Base-by-base conservation (phyloP, 2,329 filamentous ascomycete species). In the Talaromyces sp. region DNA sequence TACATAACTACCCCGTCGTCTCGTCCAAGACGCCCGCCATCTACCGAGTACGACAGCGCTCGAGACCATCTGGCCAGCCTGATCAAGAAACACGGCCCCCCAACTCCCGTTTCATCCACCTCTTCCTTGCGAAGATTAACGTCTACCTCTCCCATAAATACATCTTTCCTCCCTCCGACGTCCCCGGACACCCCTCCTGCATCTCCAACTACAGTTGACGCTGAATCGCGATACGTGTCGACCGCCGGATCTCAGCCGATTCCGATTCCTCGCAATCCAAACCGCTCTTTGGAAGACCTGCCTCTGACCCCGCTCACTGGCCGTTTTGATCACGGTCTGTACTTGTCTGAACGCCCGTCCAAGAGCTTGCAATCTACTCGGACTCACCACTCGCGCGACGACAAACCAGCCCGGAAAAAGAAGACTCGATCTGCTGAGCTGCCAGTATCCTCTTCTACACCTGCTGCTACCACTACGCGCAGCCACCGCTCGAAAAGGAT, bases 261-360 rank as follows among this genome's bases (percentile, higher is more conserved):
- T 54, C 73, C 73, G 15, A 76, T 75, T 39, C 73, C 74, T 44
- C 69, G 65, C 15, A 60, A 69, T 13, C 63, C 60, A 28, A 65
- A 63, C 27, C 61, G 68, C 22, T 67, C 69, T 66, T 67, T 71
- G 44, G 66, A 71, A 58, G 72, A 75, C 62, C 60, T 75, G 2
- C 73, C 73, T 3, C 71, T 76, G 59, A 76, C 74, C 11, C 73
- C 74, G 10, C 68, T 76, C 44, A 76, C 74, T 0, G 74, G 74
- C 6, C 72, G 74, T 17, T 76, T 76, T 55, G 72, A 76, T 30
- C 69, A 71, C 62, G 68, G 69, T 52, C 65, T 70, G 57, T 76
- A 74, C 58, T 70, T 76, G 59, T 69, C 73, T 57, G 71, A 62
- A 36, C 60, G 52, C 32, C 60, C 60, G 11, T 42, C 55, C 5